Evolutionary conservation across 345 rosid species (phyloP), one percentile per base, ranked within the genome.

Genomic region (Anastatica hierochuntica): DNA sequence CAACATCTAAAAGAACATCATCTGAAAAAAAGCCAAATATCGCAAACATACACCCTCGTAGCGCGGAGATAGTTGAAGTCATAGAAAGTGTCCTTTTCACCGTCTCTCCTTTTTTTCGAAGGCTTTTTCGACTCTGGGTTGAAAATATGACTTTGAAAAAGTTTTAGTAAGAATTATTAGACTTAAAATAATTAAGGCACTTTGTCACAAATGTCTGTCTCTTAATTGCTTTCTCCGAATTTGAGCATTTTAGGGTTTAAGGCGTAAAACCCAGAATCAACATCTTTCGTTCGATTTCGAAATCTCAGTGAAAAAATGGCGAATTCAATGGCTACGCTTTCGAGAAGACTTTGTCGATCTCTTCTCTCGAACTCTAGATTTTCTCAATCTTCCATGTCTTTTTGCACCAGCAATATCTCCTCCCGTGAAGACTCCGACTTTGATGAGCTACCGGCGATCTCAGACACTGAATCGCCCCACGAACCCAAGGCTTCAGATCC

Each of bases 341-440:
- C 89, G 6, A 67, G 84, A 55, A 79, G 79, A 14, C 73, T 81
- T 23, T 63, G 13, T 44, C 72, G 75, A 30, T 72, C 72, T 35
- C 66, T 80, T 43, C 77, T 88, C 44, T 66, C 77, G 2, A 79
- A 41, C 45, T 52, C 74, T 30, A 71, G 60, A 47, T 4, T 55
- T 12, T 20, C 72, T 58, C 68, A 18, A 35, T 9, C 70, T 58
- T 60, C 84, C 27, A 26, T 19, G 75, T 60, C 80, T 19, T 80
- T 82, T 42, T 80, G 72, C 76, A 72, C 90, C 18, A 18, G 20
- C 70, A 24, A 49, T 61, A 19, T 69, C 66, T n/a, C n/a, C n/a
- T n/a, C n/a, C n/a, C n/a, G n/a, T n/a, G n/a, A n/a, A n/a, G n/a
- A n/a, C n/a, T n/a, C n/a, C n/a, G n/a, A n/a, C n/a, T n/a, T n/a